A percentile compares a stretch with the other conserved stretches of the same genome.
These are phyloP conservation scores for Tetraselmis chui DNA, from an alignment of 139 green algal genomes.

Conservation along the genomic window DNA sequence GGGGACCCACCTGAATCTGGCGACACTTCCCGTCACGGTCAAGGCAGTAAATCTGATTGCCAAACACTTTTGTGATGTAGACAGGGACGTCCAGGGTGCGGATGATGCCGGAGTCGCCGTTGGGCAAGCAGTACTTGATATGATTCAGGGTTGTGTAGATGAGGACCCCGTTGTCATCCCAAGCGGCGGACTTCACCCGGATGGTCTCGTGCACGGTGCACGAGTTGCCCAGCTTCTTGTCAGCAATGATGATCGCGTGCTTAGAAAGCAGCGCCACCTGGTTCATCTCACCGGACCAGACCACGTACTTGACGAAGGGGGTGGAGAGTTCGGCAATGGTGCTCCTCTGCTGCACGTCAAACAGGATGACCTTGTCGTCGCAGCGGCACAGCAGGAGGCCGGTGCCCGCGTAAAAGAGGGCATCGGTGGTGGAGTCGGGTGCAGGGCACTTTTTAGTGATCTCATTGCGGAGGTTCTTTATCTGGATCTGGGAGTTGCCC, in stretches of 20 bases:
- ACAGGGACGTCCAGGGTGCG: constrained; percentile 92
- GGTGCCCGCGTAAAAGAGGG: constrained; percentile 96
- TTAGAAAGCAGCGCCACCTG: constrained; percentile 93
- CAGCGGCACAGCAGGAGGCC: constrained; percentile 86
- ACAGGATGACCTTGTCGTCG: constrained; percentile 95
- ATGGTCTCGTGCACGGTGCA: constrained; percentile 97
- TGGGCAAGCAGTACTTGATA: constrained; percentile 98
- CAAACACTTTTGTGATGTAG: constrained; percentile 85
- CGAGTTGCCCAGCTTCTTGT: constrained; percentile 82
- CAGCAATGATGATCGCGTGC: constrained; percentile 93
- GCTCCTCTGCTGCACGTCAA: constrained; percentile 94
- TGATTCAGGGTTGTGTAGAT: constrained; percentile 99
- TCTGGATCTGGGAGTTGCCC: constrained; percentile 67
- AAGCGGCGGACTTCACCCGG: constrained; percentile 90
- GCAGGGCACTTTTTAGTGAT: constrained; percentile 92
- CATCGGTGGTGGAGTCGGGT: constrained; percentile 71
- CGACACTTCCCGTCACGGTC: constrained; percentile 92
- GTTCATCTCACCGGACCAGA: constrained; percentile 92
- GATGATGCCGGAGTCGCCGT: constrained; percentile 96
- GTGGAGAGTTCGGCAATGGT: constrained; percentile 79
- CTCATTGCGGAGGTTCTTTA: constrained; percentile 97
- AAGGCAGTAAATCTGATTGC: constrained; percentile 78
- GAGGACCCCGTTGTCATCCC: constrained; percentile 93
- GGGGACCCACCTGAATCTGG: constrained; percentile 62
- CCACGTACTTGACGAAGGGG: constrained; percentile 94